Evolutionary conservation across 2,329 filamentous ascomycete species (phyloP), one percentile per base, ranked within the genome.

Genomic region (Curvularia lunata): DNA sequence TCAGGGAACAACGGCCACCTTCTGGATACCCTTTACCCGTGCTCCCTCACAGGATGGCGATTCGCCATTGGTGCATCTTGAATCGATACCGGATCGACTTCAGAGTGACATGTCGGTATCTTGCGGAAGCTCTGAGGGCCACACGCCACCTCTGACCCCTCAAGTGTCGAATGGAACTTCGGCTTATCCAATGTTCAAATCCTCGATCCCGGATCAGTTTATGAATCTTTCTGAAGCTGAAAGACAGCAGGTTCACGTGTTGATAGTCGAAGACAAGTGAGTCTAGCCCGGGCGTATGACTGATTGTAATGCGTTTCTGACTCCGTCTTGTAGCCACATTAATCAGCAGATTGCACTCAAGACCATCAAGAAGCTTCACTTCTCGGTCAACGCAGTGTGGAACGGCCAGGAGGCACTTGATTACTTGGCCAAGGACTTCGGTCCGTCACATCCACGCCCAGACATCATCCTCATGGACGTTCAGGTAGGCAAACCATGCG

Each of bases 201-300:
- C 66, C 23, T 66, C 47, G 48, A 74, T 71, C 32, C 70, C 62
- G 16, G 72, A 71, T 42, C 66, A 66, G 48, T 56, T 73, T 25
- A 70, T 82, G 45, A 83, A 83, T 18, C 70, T 91, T 1, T 77
- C 84, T 3, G 76, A 80, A 16, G 75, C 81, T 2, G 88, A 91
- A 53, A 82, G 91, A 53, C 80, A 84, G 52, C 84, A 85, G 37
- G 82, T 88, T 5, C 85, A 91, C 47, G 81, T 94, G n/a, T 77
- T 94, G 19, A 86, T 95, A 1, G 91, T 93, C 1, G 91, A 94
- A 76, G 91, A 94, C 71, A 92, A 93, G 85, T 87, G 79, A 80
- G 85, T 81, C 10, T 16, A 25, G 19, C 13, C 25, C 23, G 12
- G 34, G 5, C 46, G 16, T 19, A 18, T 5, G 18, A 10, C 9